A percentile compares a stretch with the other conserved stretches of the same genome.
phyloP scores from a whole-genome alignment of 305 asterid species.

The Fraxinus dipetala region DNA sequence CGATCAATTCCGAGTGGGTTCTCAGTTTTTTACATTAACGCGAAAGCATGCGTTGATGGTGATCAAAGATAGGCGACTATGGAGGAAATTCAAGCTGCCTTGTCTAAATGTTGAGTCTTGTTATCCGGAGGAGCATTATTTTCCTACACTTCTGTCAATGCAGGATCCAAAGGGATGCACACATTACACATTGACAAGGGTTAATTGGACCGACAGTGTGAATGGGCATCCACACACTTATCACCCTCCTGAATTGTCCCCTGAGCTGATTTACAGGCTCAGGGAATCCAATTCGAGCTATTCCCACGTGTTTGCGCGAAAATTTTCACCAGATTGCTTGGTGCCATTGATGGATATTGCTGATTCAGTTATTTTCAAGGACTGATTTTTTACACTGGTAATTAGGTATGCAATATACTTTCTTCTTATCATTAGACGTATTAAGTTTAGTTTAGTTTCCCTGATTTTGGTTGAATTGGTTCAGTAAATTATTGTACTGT shows the following conservation, averaged over 20 bases:
- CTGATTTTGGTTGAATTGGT: slow-evolving; percentile 17
- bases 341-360: slow-evolving; percentile 64
- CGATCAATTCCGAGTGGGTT: slow-evolving; percentile 66
- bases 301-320: slow-evolving; percentile 65
- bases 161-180: slow-evolving; percentile 58
- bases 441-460: slow-evolving; percentile 12
- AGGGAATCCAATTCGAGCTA: slow-evolving; percentile 58
- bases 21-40: slow-evolving; percentile 70
- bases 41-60: slow-evolving; percentile 60
- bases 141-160: slow-evolving; percentile 77
- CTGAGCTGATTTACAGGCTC: slow-evolving; percentile 56
- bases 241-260: slow-evolving; percentile 53
- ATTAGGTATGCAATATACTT: slow-evolving; percentile 29
- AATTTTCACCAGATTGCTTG: slow-evolving; percentile 82
- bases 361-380: slow-evolving; percentile 62
- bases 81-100: slow-evolving; percentile 73
- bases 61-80: slow-evolving; percentile 58
- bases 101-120: slow-evolving; percentile 63
- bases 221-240: slow-evolving; percentile 84
- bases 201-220: slow-evolving; percentile 70
- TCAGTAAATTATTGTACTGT: slow-evolving; percentile 3
- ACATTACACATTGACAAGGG: slow-evolving; percentile 54
- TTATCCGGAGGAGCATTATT: slow-evolving; percentile 84
- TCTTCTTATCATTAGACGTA: not conserved
- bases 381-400: slow-evolving; percentile 37